These are phyloP conservation scores for Rhizopogon rudus DNA, from an alignment of 768 basidiomycete species.

Conservation along the genomic window DNA sequence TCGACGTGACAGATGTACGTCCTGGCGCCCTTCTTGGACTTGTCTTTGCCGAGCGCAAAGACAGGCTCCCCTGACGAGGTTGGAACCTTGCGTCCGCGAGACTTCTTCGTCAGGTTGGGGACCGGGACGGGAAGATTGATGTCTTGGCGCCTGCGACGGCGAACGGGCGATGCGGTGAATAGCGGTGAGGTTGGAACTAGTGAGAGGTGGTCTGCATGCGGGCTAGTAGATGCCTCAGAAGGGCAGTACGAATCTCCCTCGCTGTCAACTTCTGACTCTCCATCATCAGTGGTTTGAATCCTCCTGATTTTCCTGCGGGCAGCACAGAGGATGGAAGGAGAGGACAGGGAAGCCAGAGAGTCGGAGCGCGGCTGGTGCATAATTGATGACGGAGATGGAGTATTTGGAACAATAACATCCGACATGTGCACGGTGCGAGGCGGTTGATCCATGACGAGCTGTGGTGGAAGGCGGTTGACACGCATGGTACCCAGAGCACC, in stretches of 20 bases:
- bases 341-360: not conserved
- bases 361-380: not conserved
- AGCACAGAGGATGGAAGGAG: not conserved
- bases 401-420: constrained; percentile 12
- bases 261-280: constrained; percentile 11
- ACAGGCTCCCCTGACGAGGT: constrained; percentile 23
- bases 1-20: constrained; percentile 63
- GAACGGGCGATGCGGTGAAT: constrained; percentile 6
- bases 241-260: constrained; percentile 14
- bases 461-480: not conserved
- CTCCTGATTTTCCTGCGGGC: not conserved
- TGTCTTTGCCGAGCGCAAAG: constrained; percentile 23
- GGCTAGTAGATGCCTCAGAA: constrained; percentile 17
- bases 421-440: constrained; percentile 18
- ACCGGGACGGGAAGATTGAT: constrained; percentile 37
- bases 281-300: constrained; percentile 1
- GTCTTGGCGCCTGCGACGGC: constrained; percentile 18
- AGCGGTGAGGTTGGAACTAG: not conserved
- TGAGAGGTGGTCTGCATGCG: constrained; percentile 4
- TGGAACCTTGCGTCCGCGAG: constrained; percentile 43
- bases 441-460: not conserved
- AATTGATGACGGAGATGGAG: not conserved
- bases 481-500: not conserved
- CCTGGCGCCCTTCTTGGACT: constrained; percentile 32
- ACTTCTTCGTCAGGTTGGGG: constrained; percentile 46